These are phyloP conservation scores for Geranium incanum DNA, from an alignment of 441 rosid species.

Conservation along the genomic window DNA sequence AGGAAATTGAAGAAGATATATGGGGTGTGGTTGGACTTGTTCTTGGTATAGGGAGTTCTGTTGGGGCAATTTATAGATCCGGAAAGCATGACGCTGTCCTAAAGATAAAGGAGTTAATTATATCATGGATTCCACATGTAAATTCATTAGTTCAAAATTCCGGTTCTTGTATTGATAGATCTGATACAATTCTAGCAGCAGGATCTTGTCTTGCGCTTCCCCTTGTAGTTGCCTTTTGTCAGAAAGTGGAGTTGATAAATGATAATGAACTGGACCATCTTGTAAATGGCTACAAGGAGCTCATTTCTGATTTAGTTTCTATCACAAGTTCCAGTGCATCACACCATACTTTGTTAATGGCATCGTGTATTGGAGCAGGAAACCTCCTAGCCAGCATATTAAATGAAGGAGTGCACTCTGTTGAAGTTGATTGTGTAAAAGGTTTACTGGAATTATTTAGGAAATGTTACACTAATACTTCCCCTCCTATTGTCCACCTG, in stretches of 20 bases:
- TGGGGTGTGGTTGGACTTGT: conserved; percentile 93
- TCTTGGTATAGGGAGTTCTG: conserved; percentile 73
- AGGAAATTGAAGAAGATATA: conserved; percentile 67
- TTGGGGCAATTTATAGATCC: conserved; percentile 67
- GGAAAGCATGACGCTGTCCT: conserved; percentile 58
- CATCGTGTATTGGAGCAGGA: conserved; percentile 80
- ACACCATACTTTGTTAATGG: conserved; percentile 65
- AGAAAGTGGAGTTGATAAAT: conserved; percentile 64
- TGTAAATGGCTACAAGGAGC: conserved; percentile 46
- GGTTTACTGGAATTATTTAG: conserved; percentile 54
- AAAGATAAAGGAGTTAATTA: conserved; percentile 58
- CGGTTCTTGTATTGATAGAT: conserved; percentile 31
- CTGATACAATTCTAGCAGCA: conserved; percentile 45
- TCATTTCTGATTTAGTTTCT: conserved; percentile 59
- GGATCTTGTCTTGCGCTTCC: conserved; percentile 89
- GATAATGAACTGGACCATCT: conserved; percentile 51
- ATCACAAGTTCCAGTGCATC: conserved; percentile 53
- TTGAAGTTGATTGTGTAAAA: conserved; percentile 46
- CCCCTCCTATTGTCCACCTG: conserved; percentile 52
- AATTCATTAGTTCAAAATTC: conserved; percentile 33
- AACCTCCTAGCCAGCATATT: conserved; percentile 58
- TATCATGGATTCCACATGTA: conserved; percentile 68
- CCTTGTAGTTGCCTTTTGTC: conserved; percentile 63
- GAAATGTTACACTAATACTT: conserved; percentile 60
- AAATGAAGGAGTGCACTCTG: conserved; percentile 66